Base-by-base conservation (phyloP, 257 asterid genomes). In the Gentiana straminea region DNA sequence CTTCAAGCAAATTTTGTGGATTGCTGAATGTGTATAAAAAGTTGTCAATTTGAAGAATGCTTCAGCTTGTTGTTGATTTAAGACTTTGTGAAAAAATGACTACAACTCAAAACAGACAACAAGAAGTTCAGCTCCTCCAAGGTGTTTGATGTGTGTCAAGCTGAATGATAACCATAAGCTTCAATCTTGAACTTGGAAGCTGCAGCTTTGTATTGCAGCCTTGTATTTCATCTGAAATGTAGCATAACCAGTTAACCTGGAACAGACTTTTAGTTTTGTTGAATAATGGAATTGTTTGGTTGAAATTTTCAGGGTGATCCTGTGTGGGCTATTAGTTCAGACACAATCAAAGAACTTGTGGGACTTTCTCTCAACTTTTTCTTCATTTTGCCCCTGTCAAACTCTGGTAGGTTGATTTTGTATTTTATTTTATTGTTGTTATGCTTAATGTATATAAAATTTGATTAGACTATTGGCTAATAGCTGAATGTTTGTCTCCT, bases 311-410 rank as follows among this genome's bases (percentile, higher is more conserved):
- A 87, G 98, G 97, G 98, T n/a, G 97, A 84, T 79, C 98, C 98
- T 49, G 82, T 87, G 8, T 89, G 97, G 95, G 80, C 95, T 46
- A 91, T 87, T 67, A 91, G 89, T 75, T 73, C 86, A 50, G 90
- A 85, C 35, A 91, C 98, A 24, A 70, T 81, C 63, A 68, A 70
- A 64, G 80, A 84, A 57, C 68, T 91, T 43, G 72, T 91, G 48
- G 94, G 84, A 39, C 97, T 91, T 43, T 83, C 97, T 65, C 85
- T 91, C 59, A 91, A 87, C 71, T 91, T 91, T 86, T 84, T 91
- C 83, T 83, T 91, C 57, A 67, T 91, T 56, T 77, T 91, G 70
- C 98, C 98, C 33, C 60, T 83, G 52, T 49, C 75, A 44, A 91
- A 91, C 78, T 74, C 78, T 60, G 94, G 97, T 87, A 72, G 39